Conservation (phyloP, 2,329 filamentous ascomycete genomes). For the Aureobasidium uvarum region DNA sequence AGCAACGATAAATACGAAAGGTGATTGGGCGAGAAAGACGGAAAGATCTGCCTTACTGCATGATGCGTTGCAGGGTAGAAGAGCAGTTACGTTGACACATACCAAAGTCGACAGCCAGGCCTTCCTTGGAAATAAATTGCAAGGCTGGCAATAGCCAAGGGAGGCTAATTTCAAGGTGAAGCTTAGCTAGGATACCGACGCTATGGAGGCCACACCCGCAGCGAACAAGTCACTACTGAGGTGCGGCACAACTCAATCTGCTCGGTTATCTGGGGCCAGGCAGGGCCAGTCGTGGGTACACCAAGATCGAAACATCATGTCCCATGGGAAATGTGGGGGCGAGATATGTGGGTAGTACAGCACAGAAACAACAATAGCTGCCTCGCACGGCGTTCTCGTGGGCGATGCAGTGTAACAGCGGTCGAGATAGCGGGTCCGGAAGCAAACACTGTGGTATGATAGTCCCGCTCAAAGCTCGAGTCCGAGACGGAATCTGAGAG, state of each 20-base stretch:
- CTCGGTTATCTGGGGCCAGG: constrained; percentile 15
- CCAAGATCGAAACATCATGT: constrained; percentile 12
- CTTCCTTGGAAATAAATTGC: neutral
- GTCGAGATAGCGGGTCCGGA: neutral
- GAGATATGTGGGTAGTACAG: constrained; percentile 18
- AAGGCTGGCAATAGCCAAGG: constrained; percentile 14
- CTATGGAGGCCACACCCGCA: constrained; percentile 12
- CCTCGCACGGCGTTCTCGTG: constrained; percentile 17
- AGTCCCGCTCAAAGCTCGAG: neutral
- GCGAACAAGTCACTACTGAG: constrained; percentile 8
- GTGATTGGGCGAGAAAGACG: neutral
- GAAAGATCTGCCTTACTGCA: constrained; percentile 17
- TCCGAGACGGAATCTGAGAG: constrained; percentile 14
- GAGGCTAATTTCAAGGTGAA: neutral
- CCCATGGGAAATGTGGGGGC: constrained; percentile 8
- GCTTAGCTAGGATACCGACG: constrained; percentile 16
- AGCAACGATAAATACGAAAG: neutral
- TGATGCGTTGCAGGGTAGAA: constrained; percentile 7
- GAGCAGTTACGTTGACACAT: constrained; percentile 15
- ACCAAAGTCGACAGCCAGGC: neutral
- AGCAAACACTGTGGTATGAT: neutral
- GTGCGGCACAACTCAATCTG: constrained; percentile 23
- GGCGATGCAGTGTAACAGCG: constrained; percentile 14
- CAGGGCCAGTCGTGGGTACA: constrained; percentile 1
- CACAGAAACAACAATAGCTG: constrained; percentile 13